These are phyloP conservation scores for Heritiera fomes DNA, from an alignment of 345 rosid species.

Conservation along the genomic window DNA sequence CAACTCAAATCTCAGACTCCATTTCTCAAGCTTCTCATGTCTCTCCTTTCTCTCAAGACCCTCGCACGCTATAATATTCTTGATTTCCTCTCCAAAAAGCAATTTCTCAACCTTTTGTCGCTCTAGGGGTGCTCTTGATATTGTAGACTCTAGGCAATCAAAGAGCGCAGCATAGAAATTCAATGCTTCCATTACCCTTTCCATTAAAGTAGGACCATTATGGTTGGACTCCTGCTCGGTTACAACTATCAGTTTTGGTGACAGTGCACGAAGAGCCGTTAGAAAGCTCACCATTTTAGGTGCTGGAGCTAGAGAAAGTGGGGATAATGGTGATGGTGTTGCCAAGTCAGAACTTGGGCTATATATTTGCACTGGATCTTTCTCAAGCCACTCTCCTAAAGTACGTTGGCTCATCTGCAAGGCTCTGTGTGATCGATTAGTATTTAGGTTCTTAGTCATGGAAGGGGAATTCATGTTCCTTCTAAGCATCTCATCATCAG, in stretches of 20 bases:
- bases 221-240: constrained; percentile 70
- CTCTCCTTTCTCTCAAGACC: constrained; percentile 66
- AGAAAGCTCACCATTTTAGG: constrained; percentile 55
- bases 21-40: constrained; percentile 71
- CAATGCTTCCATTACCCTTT: constrained; percentile 59
- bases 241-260: constrained; percentile 66
- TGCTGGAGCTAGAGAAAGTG: constrained; percentile 41
- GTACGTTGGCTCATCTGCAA: constrained; percentile 48
- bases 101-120: constrained; percentile 69
- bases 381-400: constrained; percentile 72
- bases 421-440: constrained; percentile 35
- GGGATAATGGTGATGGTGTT: constrained; percentile 37
- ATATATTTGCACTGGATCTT: constrained; percentile 36
- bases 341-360: constrained; percentile 51
- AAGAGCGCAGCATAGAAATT: constrained; percentile 62
- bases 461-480: constrained; percentile 35
- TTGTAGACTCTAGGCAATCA: constrained; percentile 67
- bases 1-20: constrained; percentile 61
- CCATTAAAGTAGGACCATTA: constrained; percentile 51
- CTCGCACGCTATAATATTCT: constrained; percentile 70
- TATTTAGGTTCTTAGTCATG: constrained; percentile 32
- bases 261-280: constrained; percentile 50
- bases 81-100: constrained; percentile 74
- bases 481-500: constrained; percentile 47
- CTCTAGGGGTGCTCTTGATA: constrained; percentile 49